Evolutionary conservation across 1,139 yeast genomes (phyloP).

Genomic region (Sugiyamaella xylanicola): DNA sequence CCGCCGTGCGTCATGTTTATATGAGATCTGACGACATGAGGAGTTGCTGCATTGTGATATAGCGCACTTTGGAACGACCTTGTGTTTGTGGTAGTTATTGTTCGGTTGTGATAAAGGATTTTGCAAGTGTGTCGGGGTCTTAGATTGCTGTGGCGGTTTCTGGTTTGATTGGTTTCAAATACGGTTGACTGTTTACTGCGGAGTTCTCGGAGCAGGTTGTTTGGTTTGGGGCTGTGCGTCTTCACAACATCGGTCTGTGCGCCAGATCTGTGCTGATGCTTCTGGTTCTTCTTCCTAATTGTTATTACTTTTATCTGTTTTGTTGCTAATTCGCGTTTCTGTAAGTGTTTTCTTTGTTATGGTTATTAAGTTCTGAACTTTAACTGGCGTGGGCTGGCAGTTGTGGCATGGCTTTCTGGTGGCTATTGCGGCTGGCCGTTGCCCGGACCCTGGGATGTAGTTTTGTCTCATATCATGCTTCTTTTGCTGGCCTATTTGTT

Average conservation of each 20-base stretch:
- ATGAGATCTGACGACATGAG: background rate
- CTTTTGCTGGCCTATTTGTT: background rate
- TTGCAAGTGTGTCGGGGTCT: background rate
- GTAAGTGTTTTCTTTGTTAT: background rate
- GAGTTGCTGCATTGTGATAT: background rate
- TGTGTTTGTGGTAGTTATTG: too few relatives aligned
- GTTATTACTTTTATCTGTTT: background rate
- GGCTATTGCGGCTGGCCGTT: background rate
- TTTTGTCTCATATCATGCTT: background rate
- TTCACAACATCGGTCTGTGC: too few relatives aligned
- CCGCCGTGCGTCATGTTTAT: background rate
- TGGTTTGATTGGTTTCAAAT: background rate
- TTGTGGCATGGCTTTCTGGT: too few relatives aligned
- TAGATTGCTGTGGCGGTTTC: background rate
- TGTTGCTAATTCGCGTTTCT: too few relatives aligned
- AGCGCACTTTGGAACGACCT: too few relatives aligned
- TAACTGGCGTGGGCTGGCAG: too few relatives aligned
- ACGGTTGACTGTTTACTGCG: too few relatives aligned
- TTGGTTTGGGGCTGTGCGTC: background rate
- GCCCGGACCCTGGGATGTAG: background rate
- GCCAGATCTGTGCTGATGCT: too few relatives aligned
- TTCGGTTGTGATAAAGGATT: too few relatives aligned
- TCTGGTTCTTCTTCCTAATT: too few relatives aligned
- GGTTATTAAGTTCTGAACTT: background rate
- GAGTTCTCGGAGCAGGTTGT: background rate